phyloP scores from a whole-genome alignment of 257 asterid species.

The Knoxia roxburghii region DNA sequence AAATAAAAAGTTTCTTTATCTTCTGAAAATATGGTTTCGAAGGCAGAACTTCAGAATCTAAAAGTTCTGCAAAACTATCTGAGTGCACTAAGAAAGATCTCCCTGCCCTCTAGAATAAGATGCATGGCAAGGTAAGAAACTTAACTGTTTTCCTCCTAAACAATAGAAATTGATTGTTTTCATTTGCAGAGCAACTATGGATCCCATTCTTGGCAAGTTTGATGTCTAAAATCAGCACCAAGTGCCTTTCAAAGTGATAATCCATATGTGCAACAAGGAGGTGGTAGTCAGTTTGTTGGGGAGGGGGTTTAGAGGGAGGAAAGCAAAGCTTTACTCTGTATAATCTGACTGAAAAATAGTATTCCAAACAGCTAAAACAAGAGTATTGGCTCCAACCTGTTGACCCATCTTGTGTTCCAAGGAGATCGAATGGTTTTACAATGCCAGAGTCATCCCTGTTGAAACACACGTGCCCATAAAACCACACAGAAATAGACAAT shows the following conservation, averaged over 20 bases:
- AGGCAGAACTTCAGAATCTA: too few species aligned
- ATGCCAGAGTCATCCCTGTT: constrained; percentile 56
- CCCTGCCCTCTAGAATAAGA: too few species aligned
- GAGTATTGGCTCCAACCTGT: constrained; percentile 39
- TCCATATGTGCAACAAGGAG: too few species aligned
- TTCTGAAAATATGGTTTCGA: too few species aligned
- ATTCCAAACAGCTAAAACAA: constrained; percentile 16
- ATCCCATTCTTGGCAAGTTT: neutral
- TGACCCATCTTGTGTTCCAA: constrained; percentile 61
- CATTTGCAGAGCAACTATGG: neutral
- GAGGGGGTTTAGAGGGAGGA: too few species aligned
- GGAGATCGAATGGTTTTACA: constrained; percentile 68
- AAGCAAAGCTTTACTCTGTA: neutral
- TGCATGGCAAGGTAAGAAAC: neutral
- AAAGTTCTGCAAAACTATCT: too few species aligned
- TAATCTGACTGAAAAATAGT: neutral
- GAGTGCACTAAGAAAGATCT: too few species aligned
- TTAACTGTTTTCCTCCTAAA: neutral
- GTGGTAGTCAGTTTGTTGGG: too few species aligned
- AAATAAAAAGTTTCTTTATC: too few species aligned
- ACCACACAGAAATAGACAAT: constrained; percentile 10
- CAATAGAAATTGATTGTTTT: too few species aligned
- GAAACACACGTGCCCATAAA: constrained; percentile 19
- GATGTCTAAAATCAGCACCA: neutral
- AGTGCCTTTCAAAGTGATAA: neutral